Conservation (phyloP, 192 early-diverging fungal species). For the Geranomyces variabilis region DNA sequence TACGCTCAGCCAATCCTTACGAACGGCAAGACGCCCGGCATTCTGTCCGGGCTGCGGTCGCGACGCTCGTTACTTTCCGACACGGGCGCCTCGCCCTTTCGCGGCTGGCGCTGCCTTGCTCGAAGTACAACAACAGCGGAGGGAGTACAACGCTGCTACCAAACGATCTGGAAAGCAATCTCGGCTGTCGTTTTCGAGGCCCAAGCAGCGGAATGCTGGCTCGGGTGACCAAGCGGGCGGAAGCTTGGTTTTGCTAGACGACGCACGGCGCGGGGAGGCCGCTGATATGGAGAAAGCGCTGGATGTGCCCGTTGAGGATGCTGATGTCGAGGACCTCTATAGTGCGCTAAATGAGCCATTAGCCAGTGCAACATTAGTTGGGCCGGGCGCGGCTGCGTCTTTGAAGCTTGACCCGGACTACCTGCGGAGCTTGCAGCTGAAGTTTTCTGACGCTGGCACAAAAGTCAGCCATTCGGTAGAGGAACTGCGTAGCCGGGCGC, state of each 20-base stretch:
- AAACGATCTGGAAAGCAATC: too few species aligned
- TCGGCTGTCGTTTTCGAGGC: too few species aligned
- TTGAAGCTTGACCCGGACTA: conserved; percentile 37
- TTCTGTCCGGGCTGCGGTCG: too few species aligned
- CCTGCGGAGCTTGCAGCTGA: conserved; percentile 9
- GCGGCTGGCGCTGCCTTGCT: too few species aligned
- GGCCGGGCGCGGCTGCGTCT: conserved; percentile 25
- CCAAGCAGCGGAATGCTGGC: too few species aligned
- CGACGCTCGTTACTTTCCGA: too few species aligned
- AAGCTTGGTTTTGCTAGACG: neutral
- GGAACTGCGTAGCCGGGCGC: neutral
- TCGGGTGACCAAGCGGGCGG: too few species aligned
- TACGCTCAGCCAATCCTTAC: too few species aligned
- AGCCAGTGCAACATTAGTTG: neutral
- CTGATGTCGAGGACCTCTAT: conserved; percentile 34
- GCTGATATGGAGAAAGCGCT: conserved; percentile 16
- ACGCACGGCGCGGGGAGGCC: neutral
- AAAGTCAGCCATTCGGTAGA: neutral
- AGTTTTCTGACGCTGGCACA: neutral
- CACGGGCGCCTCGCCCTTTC: too few species aligned
- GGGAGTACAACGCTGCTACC: too few species aligned
- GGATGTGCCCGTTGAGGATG: conserved; percentile 26
- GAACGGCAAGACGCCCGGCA: too few species aligned
- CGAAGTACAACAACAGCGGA: too few species aligned
- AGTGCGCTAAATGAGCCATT: conserved; percentile 18